These are phyloP conservation scores for Podila epigama DNA, from an alignment of 192 early-diverging fungal species.

Conservation along the genomic window DNA sequence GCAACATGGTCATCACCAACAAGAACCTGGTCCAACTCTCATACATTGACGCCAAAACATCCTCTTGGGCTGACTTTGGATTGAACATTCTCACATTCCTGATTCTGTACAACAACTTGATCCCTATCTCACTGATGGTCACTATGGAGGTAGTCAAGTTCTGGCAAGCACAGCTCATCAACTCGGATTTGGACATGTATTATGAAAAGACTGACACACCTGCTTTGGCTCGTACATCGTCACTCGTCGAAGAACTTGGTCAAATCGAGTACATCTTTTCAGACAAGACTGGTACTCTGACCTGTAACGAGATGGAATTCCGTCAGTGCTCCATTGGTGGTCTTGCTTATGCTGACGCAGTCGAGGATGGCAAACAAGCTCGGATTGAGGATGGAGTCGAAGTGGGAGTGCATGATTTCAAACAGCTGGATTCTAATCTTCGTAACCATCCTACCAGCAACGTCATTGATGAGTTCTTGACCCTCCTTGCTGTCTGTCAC, in stretches of 20 bases:
- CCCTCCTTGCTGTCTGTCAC: conserved; percentile 91
- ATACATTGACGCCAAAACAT: conserved; percentile 1
- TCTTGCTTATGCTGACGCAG: conserved; percentile 85
- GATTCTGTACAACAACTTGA: conserved; percentile 99
- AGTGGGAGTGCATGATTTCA: conserved; percentile 71
- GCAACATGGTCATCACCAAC: conserved; percentile 71
- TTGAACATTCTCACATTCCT: conserved; percentile 95
- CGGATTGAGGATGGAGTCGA: conserved; percentile 73
- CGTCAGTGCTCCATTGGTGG: conserved; percentile 92
- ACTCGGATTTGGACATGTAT: conserved; percentile 96
- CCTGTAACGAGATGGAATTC: conserved; percentile 91
- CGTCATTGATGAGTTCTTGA: conserved; percentile 89
- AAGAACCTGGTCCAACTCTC: conserved; percentile 27
- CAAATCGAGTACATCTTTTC: conserved; percentile 98
- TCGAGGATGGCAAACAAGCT: conserved; percentile 89
- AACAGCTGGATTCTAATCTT: conserved; percentile 67
- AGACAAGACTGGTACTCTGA: conserved; percentile 94
- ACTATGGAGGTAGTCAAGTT: conserved; percentile 99
- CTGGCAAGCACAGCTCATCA: conserved; percentile 86
- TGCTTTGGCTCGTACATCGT: conserved; percentile 90
- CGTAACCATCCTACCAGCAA: conserved; percentile 63
- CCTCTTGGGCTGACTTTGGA: conserved; percentile 68
- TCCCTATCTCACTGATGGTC: conserved; percentile 98
- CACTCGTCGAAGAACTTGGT: conserved; percentile 96
- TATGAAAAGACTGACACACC: conserved; percentile 93